Conservation (phyloP, 305 asterid genomes). For the Rubia balearica region DNA sequence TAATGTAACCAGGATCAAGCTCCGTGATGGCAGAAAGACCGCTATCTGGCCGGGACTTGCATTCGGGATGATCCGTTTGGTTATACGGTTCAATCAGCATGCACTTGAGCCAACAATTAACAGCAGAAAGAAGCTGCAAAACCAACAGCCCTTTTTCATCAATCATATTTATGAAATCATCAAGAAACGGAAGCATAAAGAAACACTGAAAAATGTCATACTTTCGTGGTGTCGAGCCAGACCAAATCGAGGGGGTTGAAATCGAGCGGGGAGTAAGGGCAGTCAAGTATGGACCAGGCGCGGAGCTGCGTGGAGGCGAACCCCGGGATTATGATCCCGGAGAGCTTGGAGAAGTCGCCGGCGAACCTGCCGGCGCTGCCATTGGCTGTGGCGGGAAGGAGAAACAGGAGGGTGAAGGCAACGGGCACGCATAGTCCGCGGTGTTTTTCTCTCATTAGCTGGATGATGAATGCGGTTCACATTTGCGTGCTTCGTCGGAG, state of each 20-base stretch:
- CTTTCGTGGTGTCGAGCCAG: slow-evolving; percentile 96
- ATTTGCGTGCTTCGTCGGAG: background rate
- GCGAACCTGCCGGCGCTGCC: slow-evolving; percentile 34
- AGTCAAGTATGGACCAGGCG: slow-evolving; percentile 95
- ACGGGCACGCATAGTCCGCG: slow-evolving; percentile 26
- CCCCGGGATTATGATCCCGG: slow-evolving; percentile 93
- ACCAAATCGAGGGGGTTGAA: slow-evolving; percentile 96
- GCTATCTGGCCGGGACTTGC: slow-evolving; percentile 98
- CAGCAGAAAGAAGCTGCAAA: slow-evolving; percentile 92
- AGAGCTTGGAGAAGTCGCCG: slow-evolving; percentile 48
- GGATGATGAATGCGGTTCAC: background rate
- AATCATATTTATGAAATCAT: background rate
- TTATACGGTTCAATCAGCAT: slow-evolving; percentile 84
- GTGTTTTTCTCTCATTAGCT: slow-evolving; percentile 53
- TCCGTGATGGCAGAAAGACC: slow-evolving; percentile 99
- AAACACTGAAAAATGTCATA: slow-evolving; percentile 11
- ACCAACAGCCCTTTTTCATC: slow-evolving; percentile 9
- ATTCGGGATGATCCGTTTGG: slow-evolving; percentile 94
- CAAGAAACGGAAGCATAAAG: background rate
- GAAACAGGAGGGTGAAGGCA: slow-evolving; percentile 32
- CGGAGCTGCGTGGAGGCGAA: too few species aligned
- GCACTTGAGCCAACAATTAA: slow-evolving; percentile 97
- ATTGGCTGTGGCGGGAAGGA: slow-evolving; percentile 22
- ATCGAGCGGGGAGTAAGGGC: slow-evolving; percentile 95
- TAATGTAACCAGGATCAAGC: slow-evolving; percentile 96